Evolutionary conservation across 768 basidiomycete species (phyloP).

Genomic region (Tulasnella sp.): DNA sequence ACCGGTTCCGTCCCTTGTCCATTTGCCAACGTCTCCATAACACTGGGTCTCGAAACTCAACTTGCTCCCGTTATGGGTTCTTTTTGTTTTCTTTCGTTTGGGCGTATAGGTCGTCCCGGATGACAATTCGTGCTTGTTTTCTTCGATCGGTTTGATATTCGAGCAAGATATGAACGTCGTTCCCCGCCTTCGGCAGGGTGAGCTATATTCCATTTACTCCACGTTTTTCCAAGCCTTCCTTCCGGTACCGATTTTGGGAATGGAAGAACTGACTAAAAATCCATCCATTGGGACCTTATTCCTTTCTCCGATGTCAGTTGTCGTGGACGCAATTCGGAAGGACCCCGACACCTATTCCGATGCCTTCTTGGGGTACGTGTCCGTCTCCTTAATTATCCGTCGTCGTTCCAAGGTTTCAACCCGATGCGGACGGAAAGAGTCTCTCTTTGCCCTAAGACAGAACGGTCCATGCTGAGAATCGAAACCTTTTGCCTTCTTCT

Average conservation of each 20-base stretch:
- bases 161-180: slow-evolving; percentile 75
- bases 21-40: not conserved
- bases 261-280: not conserved
- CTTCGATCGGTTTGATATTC: slow-evolving; percentile 78
- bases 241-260: not conserved
- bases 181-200: slow-evolving; percentile 67
- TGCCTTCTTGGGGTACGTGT: slow-evolving; percentile 73
- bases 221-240: not conserved
- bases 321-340: slow-evolving; percentile 71
- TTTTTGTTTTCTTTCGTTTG: not conserved
- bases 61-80: not conserved
- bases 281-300: slow-evolving; percentile 12
- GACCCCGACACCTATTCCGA: slow-evolving; percentile 74
- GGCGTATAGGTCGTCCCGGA: slow-evolving; percentile 75
- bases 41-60: not conserved
- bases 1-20: not conserved
- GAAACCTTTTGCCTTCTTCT: not conserved
- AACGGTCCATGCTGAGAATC: slow-evolving; percentile 17
- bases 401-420: slow-evolving; percentile 3
- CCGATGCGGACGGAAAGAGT: slow-evolving; percentile 6
- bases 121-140: slow-evolving; percentile 94
- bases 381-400: slow-evolving; percentile 2
- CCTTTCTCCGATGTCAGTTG: slow-evolving; percentile 48
- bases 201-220: slow-evolving; percentile 12
- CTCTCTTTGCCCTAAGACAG: not conserved